Base-by-base conservation (phyloP, 768 basidiomycete genomes). In the Cystofilobasidium macerans region DNA sequence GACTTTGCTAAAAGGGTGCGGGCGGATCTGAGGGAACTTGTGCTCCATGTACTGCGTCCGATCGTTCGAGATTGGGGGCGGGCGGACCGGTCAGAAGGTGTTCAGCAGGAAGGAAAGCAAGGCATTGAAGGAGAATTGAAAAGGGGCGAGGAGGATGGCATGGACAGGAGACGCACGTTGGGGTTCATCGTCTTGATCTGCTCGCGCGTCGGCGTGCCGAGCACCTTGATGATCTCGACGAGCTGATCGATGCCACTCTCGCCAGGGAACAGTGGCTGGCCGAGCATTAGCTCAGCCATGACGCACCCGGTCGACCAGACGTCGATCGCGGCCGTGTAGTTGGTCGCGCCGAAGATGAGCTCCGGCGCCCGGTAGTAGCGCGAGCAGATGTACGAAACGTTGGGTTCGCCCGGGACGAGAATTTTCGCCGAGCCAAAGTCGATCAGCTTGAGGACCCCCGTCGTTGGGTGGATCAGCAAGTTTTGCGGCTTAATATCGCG, bases 161-260 rank as follows among this genome's bases (percentile, higher is more conserved):
- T 6, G 32, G 3, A 32, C 6, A 22, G 35, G 13, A 40, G 12
- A 54, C 76, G 72, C 71, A 75, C 76, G 80, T 99, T 99, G 63
- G 95, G 95, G 78, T 99, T 99, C 95, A 99, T 99, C 71, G 95
- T 98, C 85, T 99, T 98, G 83, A 99, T 99, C 78, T 99, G 95
- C 75, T 98, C 95, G 71, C 94, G 81, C 67, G 95, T 93, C 2
- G 95, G 95, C 26, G 95, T 99, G 20, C 95, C 95, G 62, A 99
- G 84, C 51, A 99, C 92, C 78, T 99, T 99, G 85, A 99, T 99
- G 72, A 99, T 99, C 79, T 99, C 95, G 65, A 99, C 95, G 73
- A 99, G 77, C 79, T 99, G 95, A 78, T 99, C 95, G 73, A 99
- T 99, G 28, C 94, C 93, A 74, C 88, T 89, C 80, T 99, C 95